These are phyloP conservation scores for Luffa aegyptiaca DNA, from an alignment of 306 rosid species.

Conservation along the genomic window DNA sequence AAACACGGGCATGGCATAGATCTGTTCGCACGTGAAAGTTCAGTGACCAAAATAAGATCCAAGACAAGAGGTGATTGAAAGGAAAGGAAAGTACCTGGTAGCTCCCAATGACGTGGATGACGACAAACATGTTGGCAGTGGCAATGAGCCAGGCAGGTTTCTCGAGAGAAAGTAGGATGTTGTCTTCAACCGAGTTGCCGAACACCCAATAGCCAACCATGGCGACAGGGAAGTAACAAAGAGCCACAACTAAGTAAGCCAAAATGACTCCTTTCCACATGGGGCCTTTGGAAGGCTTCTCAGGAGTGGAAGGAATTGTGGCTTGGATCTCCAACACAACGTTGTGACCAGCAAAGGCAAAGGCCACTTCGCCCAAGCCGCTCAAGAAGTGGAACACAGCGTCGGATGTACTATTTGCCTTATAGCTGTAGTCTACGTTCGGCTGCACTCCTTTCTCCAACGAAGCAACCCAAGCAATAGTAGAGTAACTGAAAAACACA, in stretches of 20 bases:
- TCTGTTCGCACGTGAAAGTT: conserved; percentile 11
- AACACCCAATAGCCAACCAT: conserved; percentile 45
- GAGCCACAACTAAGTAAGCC: conserved; percentile 64
- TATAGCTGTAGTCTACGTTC: conserved; percentile 32
- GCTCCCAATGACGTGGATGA: conserved; percentile 74
- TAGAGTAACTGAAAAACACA: conserved; percentile 42
- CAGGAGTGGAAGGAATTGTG: conserved; percentile 72
- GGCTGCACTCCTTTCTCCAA: conserved; percentile 26
- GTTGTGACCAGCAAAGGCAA: conserved; percentile 85
- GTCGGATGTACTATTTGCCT: conserved; percentile 14
- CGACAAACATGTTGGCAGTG: conserved; percentile 57
- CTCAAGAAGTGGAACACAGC: conserved; percentile 39
- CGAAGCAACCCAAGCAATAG: conserved; percentile 66
- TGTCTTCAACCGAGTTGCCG: conserved; percentile 43
- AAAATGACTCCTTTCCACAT: conserved; percentile 78
- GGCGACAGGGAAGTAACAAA: conserved; percentile 76
- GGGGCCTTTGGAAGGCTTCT: conserved; percentile 68
- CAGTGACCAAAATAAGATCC: background rate
- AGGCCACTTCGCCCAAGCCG: conserved; percentile 69
- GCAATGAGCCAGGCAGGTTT: conserved; percentile 70
- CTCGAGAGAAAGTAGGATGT: conserved; percentile 32
- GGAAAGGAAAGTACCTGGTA: conserved; percentile 31
- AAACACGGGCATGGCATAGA: conserved; percentile 72
- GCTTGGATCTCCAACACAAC: conserved; percentile 87
- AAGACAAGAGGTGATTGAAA: background rate